phyloP scores from a whole-genome alignment of 2,329 filamentous ascomycete genomes.

The Alternaria conjuncta region DNA sequence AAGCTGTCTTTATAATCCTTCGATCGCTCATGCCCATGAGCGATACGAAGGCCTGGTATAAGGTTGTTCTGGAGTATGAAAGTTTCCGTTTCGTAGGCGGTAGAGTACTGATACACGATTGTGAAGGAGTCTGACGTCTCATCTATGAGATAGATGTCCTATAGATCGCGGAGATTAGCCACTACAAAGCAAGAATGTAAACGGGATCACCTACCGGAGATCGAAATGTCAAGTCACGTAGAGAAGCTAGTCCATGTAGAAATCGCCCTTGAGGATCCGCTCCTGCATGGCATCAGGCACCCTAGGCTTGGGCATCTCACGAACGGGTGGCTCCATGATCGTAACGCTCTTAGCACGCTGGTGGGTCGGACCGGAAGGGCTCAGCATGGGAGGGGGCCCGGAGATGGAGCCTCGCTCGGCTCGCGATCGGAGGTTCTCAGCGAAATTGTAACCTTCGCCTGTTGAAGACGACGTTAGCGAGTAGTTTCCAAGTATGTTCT shows the following conservation, averaged over 20 bases:
- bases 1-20: slow-evolving; percentile 19
- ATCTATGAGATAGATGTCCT: slow-evolving; percentile 15
- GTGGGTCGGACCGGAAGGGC: slow-evolving; percentile 50
- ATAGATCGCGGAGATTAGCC: slow-evolving; percentile 4
- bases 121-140: slow-evolving; percentile 14
- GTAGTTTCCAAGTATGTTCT: slow-evolving; percentile 52
- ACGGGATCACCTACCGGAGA: slow-evolving; percentile 31
- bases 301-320: slow-evolving; percentile 64
- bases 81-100: slow-evolving; percentile 2
- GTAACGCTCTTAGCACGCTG: slow-evolving; percentile 74
- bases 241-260: slow-evolving; percentile 83
- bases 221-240: slow-evolving; percentile 14
- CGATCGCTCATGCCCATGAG: slow-evolving; percentile 7
- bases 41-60: slow-evolving; percentile 1
- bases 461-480: slow-evolving; percentile 68
- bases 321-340: slow-evolving; percentile 63
- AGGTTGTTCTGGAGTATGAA: slow-evolving; percentile 6
- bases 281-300: slow-evolving; percentile 91
- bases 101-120: slow-evolving; percentile 26
- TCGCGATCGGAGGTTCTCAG: slow-evolving; percentile 90
- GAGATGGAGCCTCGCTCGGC: slow-evolving; percentile 76
- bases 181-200: neutral
- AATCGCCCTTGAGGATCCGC: slow-evolving; percentile 95
- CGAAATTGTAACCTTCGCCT: slow-evolving; percentile 97
- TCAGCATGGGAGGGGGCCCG: slow-evolving; percentile 43